phyloP scores from a whole-genome alignment of 1,284 basidiomycete genomes.

The Ustilago loliicola region DNA sequence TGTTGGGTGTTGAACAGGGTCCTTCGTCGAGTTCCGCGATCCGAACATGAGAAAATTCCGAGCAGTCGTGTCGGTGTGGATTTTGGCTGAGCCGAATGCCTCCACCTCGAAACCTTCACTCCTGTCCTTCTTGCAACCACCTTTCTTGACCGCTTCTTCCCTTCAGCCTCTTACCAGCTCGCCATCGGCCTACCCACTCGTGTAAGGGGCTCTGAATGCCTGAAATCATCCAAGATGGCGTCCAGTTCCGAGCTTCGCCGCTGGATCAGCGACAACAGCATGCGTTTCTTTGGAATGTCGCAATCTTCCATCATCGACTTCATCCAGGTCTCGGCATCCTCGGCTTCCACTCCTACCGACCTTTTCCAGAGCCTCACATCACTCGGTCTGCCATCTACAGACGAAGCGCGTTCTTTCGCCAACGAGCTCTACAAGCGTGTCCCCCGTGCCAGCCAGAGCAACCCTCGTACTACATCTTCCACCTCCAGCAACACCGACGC shows the following conservation, averaged over 20 bases:
- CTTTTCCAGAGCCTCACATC: conserved; percentile 82
- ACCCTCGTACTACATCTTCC: conserved; percentile 73
- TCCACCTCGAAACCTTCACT: neutral
- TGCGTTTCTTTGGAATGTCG: conserved; percentile 65
- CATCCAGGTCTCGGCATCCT: conserved; percentile 75
- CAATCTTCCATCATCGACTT: conserved; percentile 63
- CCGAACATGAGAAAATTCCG: conserved; percentile 4
- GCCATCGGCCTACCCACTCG: no score
- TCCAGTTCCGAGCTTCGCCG: conserved; percentile 51
- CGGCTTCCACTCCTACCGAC: conserved; percentile 82
- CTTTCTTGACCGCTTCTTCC: no score
- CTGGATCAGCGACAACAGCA: conserved; percentile 65
- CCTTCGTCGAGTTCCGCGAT: conserved; percentile 12
- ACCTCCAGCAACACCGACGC: neutral
- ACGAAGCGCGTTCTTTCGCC: conserved; percentile 84
- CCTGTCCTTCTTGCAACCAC: neutral
- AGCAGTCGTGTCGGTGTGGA: neutral
- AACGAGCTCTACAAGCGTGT: conserved; percentile 81
- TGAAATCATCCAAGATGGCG: conserved; percentile 10
- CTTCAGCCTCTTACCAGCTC: no score
- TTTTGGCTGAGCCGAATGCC: conserved; percentile 3
- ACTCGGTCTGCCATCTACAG: conserved; percentile 83
- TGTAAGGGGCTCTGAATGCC: no score
- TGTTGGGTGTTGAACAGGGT: neutral
- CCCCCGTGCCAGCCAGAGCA: conserved; percentile 77